Base-by-base conservation (phyloP, 805 yeast species). In the Suhomyces kilbournensis region DNA sequence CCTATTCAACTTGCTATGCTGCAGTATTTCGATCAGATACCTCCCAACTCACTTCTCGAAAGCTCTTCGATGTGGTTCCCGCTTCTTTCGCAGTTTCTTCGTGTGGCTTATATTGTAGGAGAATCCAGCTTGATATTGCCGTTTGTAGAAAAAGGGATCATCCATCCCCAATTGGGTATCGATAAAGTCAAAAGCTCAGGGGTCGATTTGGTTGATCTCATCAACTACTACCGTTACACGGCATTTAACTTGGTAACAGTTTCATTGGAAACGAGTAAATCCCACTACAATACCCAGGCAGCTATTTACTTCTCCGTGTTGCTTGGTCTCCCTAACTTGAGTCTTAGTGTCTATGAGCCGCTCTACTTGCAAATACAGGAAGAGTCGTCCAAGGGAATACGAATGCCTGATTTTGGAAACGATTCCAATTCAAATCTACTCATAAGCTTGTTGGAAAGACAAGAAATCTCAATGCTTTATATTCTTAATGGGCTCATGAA, bases 391-490 rank as follows among this genome's bases (percentile, higher is more conserved):
- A 48, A 44, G 8, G 48, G 51, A 26, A 35, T 35, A 19, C 20
- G 23, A 10, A 28, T 49, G 23, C 47, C 49, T 12, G 52, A 49
- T 32, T 38, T 34, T 34, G 25, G 19, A 34, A 4, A 19, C n/a
- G 40, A 22, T 4, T 20, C 30, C 3, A 47, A 47, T n/a, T 17
- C 43, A 15, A 54, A 51, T 35, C 50, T 52, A 10, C 49, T 53
- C 10, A 48, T 56, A 10, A 43, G 46, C 9, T 32, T 60, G 14
- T 28, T 38, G 28, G 61, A 62, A 42, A 58, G 75, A 49, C 71
- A 65, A 47, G 74, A 71, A 53, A 55, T 70, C 4, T 59, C 74
- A 3, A 57, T 70, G 47, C 45, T 69, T 53, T 70, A 56, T 43
- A 48, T 64, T 1, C 47, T 71, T 6, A 68, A 68, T 47, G 59